phyloP scores from a whole-genome alignment of 1,284 basidiomycete genomes.

The Vanrija sp. region DNA sequence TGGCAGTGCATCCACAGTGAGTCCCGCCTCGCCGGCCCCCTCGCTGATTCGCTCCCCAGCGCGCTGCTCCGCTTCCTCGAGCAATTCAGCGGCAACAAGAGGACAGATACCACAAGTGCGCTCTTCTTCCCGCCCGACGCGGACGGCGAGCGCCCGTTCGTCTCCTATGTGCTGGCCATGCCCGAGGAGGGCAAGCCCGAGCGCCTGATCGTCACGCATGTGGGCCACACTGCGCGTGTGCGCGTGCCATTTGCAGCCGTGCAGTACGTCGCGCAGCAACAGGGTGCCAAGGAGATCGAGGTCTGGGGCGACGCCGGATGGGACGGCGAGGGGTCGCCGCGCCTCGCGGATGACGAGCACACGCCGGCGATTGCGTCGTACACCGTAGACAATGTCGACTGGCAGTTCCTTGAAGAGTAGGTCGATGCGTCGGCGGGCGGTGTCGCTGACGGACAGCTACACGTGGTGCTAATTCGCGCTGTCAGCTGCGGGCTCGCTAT shows the following conservation, averaged over 20 bases:
- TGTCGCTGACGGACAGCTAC: neutral
- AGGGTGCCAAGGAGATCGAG: slow-evolving; percentile 9
- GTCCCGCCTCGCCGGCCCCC: neutral
- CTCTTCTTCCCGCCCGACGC: neutral
- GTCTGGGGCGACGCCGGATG: slow-evolving; percentile 6
- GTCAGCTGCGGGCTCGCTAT: no score
- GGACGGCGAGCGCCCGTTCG: slow-evolving; percentile 1
- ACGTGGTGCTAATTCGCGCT: slow-evolving; percentile 1
- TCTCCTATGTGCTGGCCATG: neutral
- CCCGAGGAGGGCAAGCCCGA: neutral
- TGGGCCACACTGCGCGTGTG: neutral
- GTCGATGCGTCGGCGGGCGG: neutral
- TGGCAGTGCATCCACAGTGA: neutral
- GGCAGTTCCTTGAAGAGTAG: slow-evolving; percentile 10
- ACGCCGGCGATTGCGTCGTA: slow-evolving; percentile 9
- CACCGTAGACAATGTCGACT: slow-evolving; percentile 7
- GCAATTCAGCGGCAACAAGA: neutral
- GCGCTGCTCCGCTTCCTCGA: neutral
- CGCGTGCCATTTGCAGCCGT: slow-evolving; percentile 3
- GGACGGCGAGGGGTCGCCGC: neutral
- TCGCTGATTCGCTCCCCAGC: neutral
- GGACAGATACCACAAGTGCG: neutral
- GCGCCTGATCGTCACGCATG: neutral
- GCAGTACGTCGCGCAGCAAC: neutral
- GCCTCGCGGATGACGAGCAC: neutral